A percentile compares a stretch with the other conserved stretches of the same genome.
These are phyloP conservation scores for Microcyclospora pomicola DNA, from an alignment of 2,329 filamentous ascomycete genomes.

Conservation along the genomic window DNA sequence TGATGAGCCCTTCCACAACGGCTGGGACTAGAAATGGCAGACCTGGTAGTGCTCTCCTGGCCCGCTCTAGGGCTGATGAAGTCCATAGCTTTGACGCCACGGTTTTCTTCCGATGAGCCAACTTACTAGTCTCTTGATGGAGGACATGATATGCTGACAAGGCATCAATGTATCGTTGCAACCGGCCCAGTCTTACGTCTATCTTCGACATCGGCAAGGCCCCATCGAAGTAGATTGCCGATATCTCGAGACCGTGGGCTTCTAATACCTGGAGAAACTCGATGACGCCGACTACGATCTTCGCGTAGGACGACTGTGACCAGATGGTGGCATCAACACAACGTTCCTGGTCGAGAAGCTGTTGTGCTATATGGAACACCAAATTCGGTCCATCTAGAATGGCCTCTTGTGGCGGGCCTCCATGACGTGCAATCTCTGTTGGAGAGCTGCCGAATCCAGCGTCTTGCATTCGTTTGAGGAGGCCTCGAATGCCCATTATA, in stretches of 20 bases:
- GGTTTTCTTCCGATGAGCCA: not conserved
- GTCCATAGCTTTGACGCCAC: not conserved
- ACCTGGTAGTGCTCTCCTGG: constrained; percentile 31
- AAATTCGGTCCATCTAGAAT: constrained; percentile 68
- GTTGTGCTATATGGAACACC: constrained; percentile 56
- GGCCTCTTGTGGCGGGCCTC: constrained; percentile 12
- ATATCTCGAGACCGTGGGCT: constrained; percentile 41
- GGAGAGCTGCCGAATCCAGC: no score
- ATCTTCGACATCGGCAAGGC: constrained; percentile 57
- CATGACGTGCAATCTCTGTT: no score
- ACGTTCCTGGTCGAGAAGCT: constrained; percentile 5
- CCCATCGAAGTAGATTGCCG: constrained; percentile 75
- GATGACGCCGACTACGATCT: constrained; percentile 46
- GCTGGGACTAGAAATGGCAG: constrained; percentile 64
- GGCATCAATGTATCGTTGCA: constrained; percentile 43
- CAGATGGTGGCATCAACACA: not conserved
- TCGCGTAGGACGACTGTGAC: constrained; percentile 33
- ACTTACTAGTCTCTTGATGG: constrained; percentile 10
- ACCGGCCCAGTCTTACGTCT: constrained; percentile 45
- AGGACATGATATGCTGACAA: constrained; percentile 36
- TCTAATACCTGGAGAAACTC: constrained; percentile 50
- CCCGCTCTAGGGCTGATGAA: constrained; percentile 9
- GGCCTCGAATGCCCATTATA: no score
- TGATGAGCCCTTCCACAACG: constrained; percentile 55
- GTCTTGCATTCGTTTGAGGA: no score